A percentile compares a stretch with the other conserved stretches of the same genome.
phyloP scores from a whole-genome alignment of 2,329 filamentous ascomycete species.

The Escovopsis weberi region DNA sequence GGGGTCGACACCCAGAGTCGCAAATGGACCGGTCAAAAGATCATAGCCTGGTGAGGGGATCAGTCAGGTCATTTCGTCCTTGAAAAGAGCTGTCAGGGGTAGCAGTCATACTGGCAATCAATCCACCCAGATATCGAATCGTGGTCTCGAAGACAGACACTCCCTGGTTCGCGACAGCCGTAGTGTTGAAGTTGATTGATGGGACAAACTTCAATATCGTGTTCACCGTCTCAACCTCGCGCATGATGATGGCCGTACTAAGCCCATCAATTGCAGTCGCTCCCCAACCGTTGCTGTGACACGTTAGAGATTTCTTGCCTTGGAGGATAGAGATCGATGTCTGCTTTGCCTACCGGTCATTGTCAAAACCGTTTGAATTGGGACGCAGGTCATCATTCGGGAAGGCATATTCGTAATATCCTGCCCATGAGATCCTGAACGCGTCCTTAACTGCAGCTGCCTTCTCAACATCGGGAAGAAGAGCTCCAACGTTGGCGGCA shows the following conservation, averaged over 20 bases:
- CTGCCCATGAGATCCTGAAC: slow-evolving; percentile 57
- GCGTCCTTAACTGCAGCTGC: slow-evolving; percentile 50
- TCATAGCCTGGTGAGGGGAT: slow-evolving; percentile 40
- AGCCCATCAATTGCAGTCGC: slow-evolving; percentile 71
- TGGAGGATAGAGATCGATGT: neutral
- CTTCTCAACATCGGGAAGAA: slow-evolving; percentile 22
- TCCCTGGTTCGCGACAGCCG: slow-evolving; percentile 24
- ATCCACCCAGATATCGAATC: slow-evolving; percentile 71
- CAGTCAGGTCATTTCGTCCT: neutral
- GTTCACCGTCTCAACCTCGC: slow-evolving; percentile 49
- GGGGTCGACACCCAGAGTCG: slow-evolving; percentile 28
- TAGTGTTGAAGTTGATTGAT: slow-evolving; percentile 54
- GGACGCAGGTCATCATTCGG: slow-evolving; percentile 64
- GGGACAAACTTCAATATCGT: slow-evolving; percentile 58
- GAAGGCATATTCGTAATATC: slow-evolving; percentile 60
- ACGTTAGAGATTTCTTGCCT: neutral
- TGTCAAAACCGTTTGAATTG: slow-evolving; percentile 45
- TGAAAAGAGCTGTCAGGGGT: no score
- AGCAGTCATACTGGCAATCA: slow-evolving; percentile 49
- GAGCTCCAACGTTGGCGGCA: neutral
- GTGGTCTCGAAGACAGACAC: slow-evolving; percentile 84
- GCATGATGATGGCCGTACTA: slow-evolving; percentile 67
- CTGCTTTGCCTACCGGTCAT: slow-evolving; percentile 47
- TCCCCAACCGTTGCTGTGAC: slow-evolving; percentile 63
- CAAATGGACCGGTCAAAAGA: slow-evolving; percentile 53